phyloP scores from a whole-genome alignment of 768 basidiomycete genomes.

The Mycena latifolia region DNA sequence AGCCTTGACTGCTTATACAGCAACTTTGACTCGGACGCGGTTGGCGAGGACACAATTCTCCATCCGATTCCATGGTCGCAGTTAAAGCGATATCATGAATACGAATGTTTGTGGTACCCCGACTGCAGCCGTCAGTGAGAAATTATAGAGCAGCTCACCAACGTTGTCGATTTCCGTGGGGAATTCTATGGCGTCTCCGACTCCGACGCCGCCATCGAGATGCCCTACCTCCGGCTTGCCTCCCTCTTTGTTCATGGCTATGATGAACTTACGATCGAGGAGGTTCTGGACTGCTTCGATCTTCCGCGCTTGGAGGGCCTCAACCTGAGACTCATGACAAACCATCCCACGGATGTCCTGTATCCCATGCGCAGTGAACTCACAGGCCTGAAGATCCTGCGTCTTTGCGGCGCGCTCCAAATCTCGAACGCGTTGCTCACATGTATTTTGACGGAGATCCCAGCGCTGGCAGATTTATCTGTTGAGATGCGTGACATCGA shows the following conservation, averaged over 20 bases:
- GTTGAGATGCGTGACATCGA: slow-evolving; percentile 2
- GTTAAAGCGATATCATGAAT: slow-evolving; percentile 10
- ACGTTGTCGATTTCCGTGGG: background rate
- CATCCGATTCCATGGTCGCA: slow-evolving; percentile 1
- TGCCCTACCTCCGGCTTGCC: slow-evolving; percentile 6
- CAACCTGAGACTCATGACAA: background rate
- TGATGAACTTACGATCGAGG: background rate
- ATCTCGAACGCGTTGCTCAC: slow-evolving; percentile 6
- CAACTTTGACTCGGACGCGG: background rate
- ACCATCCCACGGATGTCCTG: background rate
- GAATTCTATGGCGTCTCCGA: background rate
- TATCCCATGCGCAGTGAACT: background rate
- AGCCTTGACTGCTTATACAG: background rate
- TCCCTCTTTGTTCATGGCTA: background rate
- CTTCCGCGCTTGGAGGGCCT: slow-evolving; percentile 10
- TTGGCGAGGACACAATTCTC: background rate
- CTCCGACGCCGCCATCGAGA: background rate
- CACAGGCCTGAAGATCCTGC: slow-evolving; percentile 2
- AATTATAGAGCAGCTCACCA: slow-evolving; percentile 6
- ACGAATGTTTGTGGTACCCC: background rate
- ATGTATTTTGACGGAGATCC: background rate
- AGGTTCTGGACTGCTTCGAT: background rate
- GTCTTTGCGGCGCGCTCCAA: background rate
- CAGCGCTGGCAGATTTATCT: background rate
- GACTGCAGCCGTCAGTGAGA: background rate